phyloP scores from a whole-genome alignment of 306 rosid genomes.

The Malus sieversii region DNA sequence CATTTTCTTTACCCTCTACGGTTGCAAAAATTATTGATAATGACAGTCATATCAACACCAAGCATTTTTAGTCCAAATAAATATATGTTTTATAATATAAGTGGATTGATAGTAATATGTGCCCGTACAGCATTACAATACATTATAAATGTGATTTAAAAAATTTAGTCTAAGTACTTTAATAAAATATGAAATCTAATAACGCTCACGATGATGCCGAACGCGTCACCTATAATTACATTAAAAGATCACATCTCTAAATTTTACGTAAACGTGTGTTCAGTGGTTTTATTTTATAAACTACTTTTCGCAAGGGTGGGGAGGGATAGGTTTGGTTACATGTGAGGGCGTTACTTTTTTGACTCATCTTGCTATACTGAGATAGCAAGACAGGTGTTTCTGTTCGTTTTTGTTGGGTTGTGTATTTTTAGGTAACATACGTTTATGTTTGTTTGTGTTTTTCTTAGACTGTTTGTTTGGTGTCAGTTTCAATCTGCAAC shows the following conservation, averaged over 20 bases:
- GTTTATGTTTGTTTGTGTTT: neutral
- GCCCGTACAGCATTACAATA: too few relatives aligned
- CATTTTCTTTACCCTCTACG: too few relatives aligned
- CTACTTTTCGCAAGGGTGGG: neutral
- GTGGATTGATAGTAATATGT: too few relatives aligned
- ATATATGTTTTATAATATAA: too few relatives aligned
- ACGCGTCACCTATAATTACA: neutral
- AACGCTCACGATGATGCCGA: neutral
- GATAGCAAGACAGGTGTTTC: neutral
- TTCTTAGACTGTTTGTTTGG: neutral
- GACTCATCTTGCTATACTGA: neutral
- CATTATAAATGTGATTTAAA: neutral
- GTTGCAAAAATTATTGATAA: too few relatives aligned
- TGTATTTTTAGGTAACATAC: neutral
- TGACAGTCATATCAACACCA: too few relatives aligned
- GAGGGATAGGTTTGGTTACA: neutral
- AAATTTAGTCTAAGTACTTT: neutral
- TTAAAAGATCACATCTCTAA: neutral
- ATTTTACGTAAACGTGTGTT: neutral
- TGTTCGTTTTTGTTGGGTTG: neutral
- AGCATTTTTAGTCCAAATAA: too few relatives aligned
- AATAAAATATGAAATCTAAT: too few relatives aligned
- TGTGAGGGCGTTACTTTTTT: neutral
- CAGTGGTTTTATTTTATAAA: neutral
- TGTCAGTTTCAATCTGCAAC: neutral